Base-by-base conservation (phyloP, 208 protist genomes). In the Wallacemonas sp. region DNA sequence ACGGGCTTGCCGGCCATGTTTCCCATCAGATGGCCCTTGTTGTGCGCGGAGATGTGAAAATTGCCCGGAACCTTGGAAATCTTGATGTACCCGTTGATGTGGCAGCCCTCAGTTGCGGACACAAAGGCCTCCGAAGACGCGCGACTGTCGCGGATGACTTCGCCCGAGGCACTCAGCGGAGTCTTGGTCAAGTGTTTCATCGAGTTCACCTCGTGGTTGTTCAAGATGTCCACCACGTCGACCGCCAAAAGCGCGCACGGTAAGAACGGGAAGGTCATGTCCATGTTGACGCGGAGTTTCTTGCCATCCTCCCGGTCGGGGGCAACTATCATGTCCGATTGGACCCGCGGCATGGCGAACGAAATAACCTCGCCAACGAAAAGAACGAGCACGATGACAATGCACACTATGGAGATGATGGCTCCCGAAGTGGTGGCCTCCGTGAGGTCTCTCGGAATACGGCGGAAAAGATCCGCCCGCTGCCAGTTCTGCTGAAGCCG, bases 31-130 rank as follows among this genome's bases (percentile, higher is more conserved):
- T 59, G 31, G 63, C 74, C 74, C 54, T 81, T 76, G 48, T 68
- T 66, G 45, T 86, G 81, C 2, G 69, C 62, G 18, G 76, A 83
- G 49, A 86, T 71, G 61, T 86, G 77, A 33, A 86, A 86, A 65
- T 82, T 83, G 44, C 81, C 81, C 0, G 81, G 81, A 10, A 86
- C 81, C 66, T 82, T 86, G 8, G 57, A 46, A 3, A 86, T 76
- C 12, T 71, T n/a, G 36, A 83, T 76, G 66, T 64, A 76, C 7
- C 81, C 81, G 36, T 25, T 25, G 20, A 81, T 67, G 16, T 63
- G 59, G 49, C 81, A 86, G 32, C 76, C 81, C 55, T 86, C 81
- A 3, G 22, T 50, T n/a, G 31, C 18, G 52, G 50, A 70, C 1
- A 74, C 74, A 38, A 72, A 63, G 22, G 25, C 31, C 18, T 63